A percentile compares a stretch with the other conserved stretches of the same genome.
These are phyloP conservation scores for Penicillium thymicola DNA, from an alignment of 2,329 filamentous ascomycete genomes.

Conservation along the genomic window DNA sequence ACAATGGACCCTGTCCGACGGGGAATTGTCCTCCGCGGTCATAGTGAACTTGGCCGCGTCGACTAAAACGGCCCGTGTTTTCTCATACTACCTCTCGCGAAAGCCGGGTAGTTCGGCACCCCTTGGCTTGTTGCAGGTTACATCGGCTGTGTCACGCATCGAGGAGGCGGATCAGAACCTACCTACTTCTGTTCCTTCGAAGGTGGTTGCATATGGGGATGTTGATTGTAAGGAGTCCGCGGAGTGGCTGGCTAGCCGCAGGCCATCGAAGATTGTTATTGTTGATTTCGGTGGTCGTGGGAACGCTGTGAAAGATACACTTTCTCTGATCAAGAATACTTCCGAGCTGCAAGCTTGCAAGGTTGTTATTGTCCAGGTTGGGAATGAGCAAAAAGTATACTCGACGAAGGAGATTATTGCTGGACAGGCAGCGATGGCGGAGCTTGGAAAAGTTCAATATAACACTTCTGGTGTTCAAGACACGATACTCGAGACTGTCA, in stretches of 20 bases:
- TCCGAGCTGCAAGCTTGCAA: not conserved
- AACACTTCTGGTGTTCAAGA: conserved; percentile 16
- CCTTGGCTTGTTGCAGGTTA: conserved; percentile 28
- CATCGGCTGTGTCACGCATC: conserved; percentile 16
- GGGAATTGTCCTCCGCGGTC: conserved; percentile 34
- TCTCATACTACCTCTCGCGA: conserved; percentile 25
- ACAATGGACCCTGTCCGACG: conserved; percentile 31
- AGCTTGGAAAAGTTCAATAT: conserved; percentile 9
- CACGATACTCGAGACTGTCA: not conserved
- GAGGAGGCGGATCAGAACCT: conserved; percentile 4
- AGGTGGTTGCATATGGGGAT: conserved; percentile 8
- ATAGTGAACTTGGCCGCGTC: conserved; percentile 32
- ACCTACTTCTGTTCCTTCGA: conserved; percentile 1
- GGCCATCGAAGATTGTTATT: conserved; percentile 14
- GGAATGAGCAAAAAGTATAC: conserved; percentile 17
- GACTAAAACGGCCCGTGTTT: conserved; percentile 30
- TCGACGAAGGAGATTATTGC: conserved; percentile 2
- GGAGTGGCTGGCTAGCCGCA: conserved; percentile 9
- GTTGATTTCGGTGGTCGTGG: conserved; percentile 17
- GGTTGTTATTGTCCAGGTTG: conserved; percentile 13
- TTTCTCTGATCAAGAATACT: conserved; percentile 2
- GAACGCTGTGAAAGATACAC: not conserved
- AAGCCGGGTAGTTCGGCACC: conserved; percentile 16
- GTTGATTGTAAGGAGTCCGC: not conserved
- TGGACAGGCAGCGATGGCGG: not conserved